A percentile compares a stretch with the other conserved stretches of the same genome.
phyloP scores from a whole-genome alignment of 2,329 filamentous ascomycete species.

The Monilinia vaccinii-corymbosi region DNA sequence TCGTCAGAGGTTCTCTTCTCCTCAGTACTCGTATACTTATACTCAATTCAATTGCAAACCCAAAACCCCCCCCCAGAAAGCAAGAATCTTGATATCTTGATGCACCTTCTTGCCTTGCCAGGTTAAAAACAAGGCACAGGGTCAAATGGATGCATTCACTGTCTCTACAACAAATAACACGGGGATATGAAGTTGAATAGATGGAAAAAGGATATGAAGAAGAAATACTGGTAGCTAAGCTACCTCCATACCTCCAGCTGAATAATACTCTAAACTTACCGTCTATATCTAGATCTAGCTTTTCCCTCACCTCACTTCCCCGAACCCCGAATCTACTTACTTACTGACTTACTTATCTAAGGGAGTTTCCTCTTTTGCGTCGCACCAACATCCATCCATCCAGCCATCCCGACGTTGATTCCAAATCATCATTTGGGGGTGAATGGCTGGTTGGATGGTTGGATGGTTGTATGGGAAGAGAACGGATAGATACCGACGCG shows the following conservation, averaged over 20 bases:
- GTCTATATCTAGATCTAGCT: too few species aligned
- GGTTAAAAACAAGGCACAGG: constrained; percentile 6
- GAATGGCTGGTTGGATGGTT: neutral
- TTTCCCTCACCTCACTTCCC: too few species aligned
- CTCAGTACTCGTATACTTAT: neutral
- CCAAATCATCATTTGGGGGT: neutral
- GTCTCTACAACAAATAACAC: neutral
- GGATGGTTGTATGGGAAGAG: too few species aligned
- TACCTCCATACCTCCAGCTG: neutral
- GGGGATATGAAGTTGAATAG: too few species aligned
- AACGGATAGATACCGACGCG: neutral
- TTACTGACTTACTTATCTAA: neutral
- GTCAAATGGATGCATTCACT: neutral
- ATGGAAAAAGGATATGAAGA: neutral
- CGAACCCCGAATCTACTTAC: neutral
- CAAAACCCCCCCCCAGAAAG: too few species aligned
- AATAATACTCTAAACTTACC: neutral
- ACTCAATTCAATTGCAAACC: neutral
- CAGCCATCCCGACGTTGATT: neutral
- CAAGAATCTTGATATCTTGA: neutral
- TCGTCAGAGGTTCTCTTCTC: neutral
- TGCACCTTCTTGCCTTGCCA: constrained; percentile 5
- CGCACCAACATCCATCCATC: neutral
- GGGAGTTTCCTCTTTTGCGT: neutral
- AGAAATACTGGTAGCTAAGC: neutral